A percentile compares a stretch with the other conserved stretches of the same genome.
Evolutionary conservation across 2,329 filamentous ascomycete genomes (phyloP).

Genomic region (Aureobasidium sp.): DNA sequence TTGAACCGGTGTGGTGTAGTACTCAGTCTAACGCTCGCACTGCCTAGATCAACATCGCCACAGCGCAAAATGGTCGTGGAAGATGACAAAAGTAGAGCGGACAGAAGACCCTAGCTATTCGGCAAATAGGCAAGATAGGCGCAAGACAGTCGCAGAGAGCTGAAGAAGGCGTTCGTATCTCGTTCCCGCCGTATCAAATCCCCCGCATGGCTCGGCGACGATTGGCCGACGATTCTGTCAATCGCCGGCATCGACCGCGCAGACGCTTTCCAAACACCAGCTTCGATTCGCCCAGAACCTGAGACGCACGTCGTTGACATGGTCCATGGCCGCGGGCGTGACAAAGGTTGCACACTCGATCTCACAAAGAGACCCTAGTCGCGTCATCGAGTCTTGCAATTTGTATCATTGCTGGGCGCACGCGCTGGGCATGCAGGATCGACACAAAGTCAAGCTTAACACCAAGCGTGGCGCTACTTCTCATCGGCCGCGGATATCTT

Average conservation of each 20-base stretch:
- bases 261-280: background rate
- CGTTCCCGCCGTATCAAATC: background rate
- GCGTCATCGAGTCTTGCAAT: conserved; percentile 10
- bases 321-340: conserved; percentile 3
- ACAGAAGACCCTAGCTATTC: background rate
- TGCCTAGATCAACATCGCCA: background rate
- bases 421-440: conserved; percentile 12
- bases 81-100: background rate
- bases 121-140: background rate
- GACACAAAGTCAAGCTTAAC: conserved; percentile 11
- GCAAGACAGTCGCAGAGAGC: background rate
- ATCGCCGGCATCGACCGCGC: background rate
- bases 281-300: background rate
- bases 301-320: background rate
- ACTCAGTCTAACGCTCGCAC: background rate
- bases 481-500: conserved; percentile 1
- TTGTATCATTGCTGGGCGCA: background rate
- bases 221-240: background rate
- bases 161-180: conserved; percentile 10
- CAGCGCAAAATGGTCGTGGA: background rate
- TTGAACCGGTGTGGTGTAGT: background rate
- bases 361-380: background rate
- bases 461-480: conserved; percentile 9
- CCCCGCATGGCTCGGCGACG: conserved; percentile 7
- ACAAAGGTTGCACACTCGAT: background rate